Evolutionary conservation across 148 eudicot species (phyloP).

Genomic region (Hydrangea macrophylla): DNA sequence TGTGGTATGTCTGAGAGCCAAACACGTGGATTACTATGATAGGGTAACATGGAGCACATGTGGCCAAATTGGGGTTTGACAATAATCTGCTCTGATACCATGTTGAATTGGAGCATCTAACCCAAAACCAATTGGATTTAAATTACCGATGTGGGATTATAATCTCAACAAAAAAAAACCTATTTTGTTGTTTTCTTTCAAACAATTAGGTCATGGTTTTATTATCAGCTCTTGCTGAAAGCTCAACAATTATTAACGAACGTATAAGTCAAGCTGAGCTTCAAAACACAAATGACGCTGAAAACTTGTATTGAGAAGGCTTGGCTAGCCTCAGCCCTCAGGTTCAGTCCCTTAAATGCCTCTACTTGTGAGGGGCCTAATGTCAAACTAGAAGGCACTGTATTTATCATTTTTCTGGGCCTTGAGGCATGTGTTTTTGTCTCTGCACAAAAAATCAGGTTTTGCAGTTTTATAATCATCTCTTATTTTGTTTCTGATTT

Average conservation of each 20-base stretch:
- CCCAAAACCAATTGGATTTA: no score
- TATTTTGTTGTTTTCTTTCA: not conserved
- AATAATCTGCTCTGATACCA: no score
- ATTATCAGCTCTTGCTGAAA: not conserved
- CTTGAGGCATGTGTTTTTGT: not conserved
- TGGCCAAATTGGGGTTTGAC: no score
- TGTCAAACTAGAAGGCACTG: not conserved
- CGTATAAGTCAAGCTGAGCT: not conserved
- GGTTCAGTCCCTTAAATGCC: not conserved
- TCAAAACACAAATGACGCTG: not conserved
- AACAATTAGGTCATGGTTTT: not conserved
- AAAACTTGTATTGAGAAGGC: slow-evolving; percentile 1
- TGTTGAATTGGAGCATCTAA: no score
- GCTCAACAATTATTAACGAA: slow-evolving; percentile 4
- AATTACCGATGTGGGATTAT: no score
- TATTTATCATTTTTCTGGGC: slow-evolving; percentile 1
- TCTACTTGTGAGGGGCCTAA: not conserved
- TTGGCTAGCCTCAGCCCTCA: not conserved
- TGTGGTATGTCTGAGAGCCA: no score
- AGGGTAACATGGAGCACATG: no score
- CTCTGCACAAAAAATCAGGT: not conserved
- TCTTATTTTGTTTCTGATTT: not conserved
- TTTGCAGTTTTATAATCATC: not conserved
- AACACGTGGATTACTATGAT: no score
- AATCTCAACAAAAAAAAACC: no score